Base-by-base conservation (phyloP, 2,329 filamentous ascomycete genomes). In the Calonectria pseudoreteaudii region DNA sequence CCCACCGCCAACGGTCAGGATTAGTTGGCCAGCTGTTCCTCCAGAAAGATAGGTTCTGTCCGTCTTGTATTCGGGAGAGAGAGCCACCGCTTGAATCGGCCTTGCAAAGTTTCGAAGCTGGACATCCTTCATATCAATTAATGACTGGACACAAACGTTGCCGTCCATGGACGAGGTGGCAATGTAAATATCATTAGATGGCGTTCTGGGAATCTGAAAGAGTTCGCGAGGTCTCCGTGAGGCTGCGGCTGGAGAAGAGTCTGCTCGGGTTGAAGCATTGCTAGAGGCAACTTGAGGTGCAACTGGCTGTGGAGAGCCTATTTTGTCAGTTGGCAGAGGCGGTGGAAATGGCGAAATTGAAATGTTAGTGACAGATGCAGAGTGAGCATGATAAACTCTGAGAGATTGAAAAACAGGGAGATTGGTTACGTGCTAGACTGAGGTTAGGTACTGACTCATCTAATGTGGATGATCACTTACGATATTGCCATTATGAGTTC, bases 401-500 rank as follows among this genome's bases (percentile, higher is more conserved):
- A 99, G 85, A 5, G 93, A 88, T 77, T 96, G 93, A 82, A 98
- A 94, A 8, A 92, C 91, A 1, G 97, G 96, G 23, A 98, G 85
- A 76, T 95, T 93, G 60, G 98, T 87, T 75, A 98, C 93, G 87
- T 99, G 94, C 94, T 97, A 79, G 31, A 72, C 49, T 44, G 67
- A 44, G 68, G 76, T 86, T 83, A 85, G 80, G 50, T 36, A 56
- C 23, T 41, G 31, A 9, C 26, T n/a, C 8, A 3, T 20, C 18
- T 0, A 14, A 14, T 10, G n/a, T 20, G 47, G 49, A 65, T 13
- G 68, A 31, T 18, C 14, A 86, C 93, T 88, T 89, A 97, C 95
- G 81, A 98, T 96, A 81, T 97, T 98, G 80, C 97, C 97, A 86
- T 98, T 98, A 84, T 99, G 96, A 38, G 97, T 98, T 77, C 96